Evolutionary conservation across 2,329 filamentous ascomycete species (phyloP), one percentile per base, ranked within the genome.

Genomic region (Epichloe hybrida): DNA sequence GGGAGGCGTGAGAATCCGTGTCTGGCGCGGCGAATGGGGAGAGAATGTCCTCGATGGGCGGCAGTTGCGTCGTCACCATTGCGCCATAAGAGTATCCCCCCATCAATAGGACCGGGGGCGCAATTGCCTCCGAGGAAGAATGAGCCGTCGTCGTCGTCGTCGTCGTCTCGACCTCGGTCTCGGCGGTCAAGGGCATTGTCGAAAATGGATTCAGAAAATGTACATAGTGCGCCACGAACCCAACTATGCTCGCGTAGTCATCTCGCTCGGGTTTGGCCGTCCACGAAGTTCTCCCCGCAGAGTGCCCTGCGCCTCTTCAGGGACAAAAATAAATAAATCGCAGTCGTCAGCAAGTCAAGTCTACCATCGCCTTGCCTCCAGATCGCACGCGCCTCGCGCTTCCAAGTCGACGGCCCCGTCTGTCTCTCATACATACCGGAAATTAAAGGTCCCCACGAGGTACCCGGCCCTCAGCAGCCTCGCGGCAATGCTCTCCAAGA

Each of bases 81-180:
- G 88, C 87, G 42, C 93, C 93, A 64, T 96, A 96, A 0, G 89
- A 95, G 64, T 96, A 96, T 12, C 90, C 90, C 91, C 78, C 84
- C 6, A 93, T 71, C 5, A 95, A 59, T 3, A 82, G 61, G 46
- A 72, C 50, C 2, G 66, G 68, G 2, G 56, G 57, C 2, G 51
- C 41, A 4, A 39, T 51, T 20, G 35, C 40, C 37, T 47, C 27
- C 11, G 20, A 27, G 34, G 12, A 21, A 17, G 17, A 27, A 4
- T 1, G 6, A 35, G 37, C 5, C 2, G 17, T 42, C 17, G 9
- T 20, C 3, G 11, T 41, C 39, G 39, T 38, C 4, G 20, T 13
- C 38, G n/a, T 17, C n/a, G 17, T 21, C 31, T 36, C 39, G 11
- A 23, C 42, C 15, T 20, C n/a, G 17, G n/a, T 36, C 15, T 20